These are phyloP conservation scores for Candida germanica DNA, from an alignment of 805 yeast genomes.

Conservation along the genomic window DNA sequence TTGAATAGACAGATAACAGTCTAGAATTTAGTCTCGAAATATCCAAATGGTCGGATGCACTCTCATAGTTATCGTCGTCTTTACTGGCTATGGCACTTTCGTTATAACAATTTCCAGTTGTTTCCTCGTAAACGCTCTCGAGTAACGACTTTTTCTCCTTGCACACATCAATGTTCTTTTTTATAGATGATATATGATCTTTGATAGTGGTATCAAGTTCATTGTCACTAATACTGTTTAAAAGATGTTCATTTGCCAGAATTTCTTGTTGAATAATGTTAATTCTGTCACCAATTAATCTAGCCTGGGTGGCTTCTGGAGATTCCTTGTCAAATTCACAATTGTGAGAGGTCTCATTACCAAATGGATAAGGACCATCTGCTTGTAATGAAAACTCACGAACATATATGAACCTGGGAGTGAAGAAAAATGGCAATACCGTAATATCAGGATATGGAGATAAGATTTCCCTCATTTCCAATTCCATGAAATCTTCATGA, in stretches of 20 bases:
- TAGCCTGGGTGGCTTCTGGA: slow-evolving; percentile 54
- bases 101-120: slow-evolving; percentile 13
- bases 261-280: slow-evolving; percentile 25
- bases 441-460: slow-evolving; percentile 42
- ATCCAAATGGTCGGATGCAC: too few relatives aligned
- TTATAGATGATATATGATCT: slow-evolving; percentile 6
- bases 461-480: slow-evolving; percentile 48
- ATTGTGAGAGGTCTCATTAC: slow-evolving; percentile 58
- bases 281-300: slow-evolving; percentile 31
- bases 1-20: slow-evolving; percentile 28
- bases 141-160: slow-evolving; percentile 25
- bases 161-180: slow-evolving; percentile 9
- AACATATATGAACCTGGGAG: slow-evolving; percentile 62
- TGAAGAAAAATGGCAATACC: slow-evolving; percentile 44
- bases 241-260: slow-evolving; percentile 19
- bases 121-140: slow-evolving; percentile 21
- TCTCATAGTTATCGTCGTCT: slow-evolving; percentile 3
- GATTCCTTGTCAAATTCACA: slow-evolving; percentile 56
- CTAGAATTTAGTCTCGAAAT: slow-evolving; percentile 15
- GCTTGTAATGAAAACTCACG: slow-evolving; percentile 47
- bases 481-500: slow-evolving; percentile 69
- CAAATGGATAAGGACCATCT: slow-evolving; percentile 55
- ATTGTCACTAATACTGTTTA: slow-evolving; percentile 4
- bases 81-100: slow-evolving; percentile 3
- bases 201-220: slow-evolving; percentile 16